These are phyloP conservation scores for Fraxinus floribunda DNA, from an alignment of 305 asterid species.

Conservation along the genomic window DNA sequence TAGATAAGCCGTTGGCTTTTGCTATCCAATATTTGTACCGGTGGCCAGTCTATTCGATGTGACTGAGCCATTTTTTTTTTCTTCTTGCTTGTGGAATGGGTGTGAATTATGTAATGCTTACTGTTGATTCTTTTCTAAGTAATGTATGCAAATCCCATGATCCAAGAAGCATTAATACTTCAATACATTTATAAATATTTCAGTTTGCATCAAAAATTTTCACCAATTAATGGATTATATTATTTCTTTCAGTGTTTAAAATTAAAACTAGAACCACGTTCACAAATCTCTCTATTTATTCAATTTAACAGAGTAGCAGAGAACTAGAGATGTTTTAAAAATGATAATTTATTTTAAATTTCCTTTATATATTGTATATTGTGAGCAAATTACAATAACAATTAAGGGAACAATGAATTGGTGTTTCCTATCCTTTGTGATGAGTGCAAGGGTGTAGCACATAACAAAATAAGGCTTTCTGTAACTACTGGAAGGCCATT, in stretches of 20 bases:
- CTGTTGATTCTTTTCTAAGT: no score
- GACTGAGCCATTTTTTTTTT: background rate
- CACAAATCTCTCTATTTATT: background rate
- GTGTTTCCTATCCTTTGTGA: background rate
- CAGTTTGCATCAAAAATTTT: background rate
- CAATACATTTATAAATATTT: no score
- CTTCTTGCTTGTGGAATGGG: background rate
- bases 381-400: background rate
- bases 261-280: background rate
- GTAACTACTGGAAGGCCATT: no score
- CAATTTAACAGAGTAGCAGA: background rate
- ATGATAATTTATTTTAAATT: no score
- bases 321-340: no score
- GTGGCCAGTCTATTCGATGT: background rate
- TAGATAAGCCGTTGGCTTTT: constrained; percentile 10
- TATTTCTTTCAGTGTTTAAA: background rate
- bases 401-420: background rate
- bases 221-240: background rate
- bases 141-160: no score
- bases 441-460: no score
- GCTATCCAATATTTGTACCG: background rate
- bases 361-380: background rate
- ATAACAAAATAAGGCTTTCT: no score
- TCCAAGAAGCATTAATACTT: background rate
- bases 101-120: no score